Evolutionary conservation across 2,329 filamentous ascomycete genomes (phyloP).

Genomic region (Arthrobotrys sinensis): DNA sequence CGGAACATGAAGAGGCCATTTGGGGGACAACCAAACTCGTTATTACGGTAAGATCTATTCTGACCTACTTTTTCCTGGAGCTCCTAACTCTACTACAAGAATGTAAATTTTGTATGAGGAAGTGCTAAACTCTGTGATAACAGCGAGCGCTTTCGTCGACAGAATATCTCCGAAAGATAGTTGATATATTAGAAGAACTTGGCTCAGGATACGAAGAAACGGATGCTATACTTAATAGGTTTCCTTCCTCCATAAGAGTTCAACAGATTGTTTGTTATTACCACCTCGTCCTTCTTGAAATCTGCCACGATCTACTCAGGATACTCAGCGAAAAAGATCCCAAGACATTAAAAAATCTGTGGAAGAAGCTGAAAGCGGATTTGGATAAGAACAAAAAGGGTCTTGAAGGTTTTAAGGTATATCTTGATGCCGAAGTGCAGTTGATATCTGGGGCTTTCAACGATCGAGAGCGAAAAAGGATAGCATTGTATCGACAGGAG

Average conservation of each 20-base stretch:
- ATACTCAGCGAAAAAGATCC: slow-evolving; percentile 17
- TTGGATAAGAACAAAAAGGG: slow-evolving; percentile 8
- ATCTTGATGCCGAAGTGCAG: slow-evolving; percentile 24
- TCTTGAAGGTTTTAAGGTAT: slow-evolving; percentile 7
- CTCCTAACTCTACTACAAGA: no score
- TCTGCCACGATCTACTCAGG: slow-evolving; percentile 11
- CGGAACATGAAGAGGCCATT: not conserved
- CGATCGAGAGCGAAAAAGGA: not conserved
- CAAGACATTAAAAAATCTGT: not conserved
- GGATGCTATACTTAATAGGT: not conserved
- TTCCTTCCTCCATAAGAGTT: not conserved
- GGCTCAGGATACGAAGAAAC: not conserved
- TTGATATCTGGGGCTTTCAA: slow-evolving; percentile 2
- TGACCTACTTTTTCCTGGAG: no score
- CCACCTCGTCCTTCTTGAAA: slow-evolving; percentile 16
- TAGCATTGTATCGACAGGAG: slow-evolving; percentile 10
- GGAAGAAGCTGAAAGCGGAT: slow-evolving; percentile 20
- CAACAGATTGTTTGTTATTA: slow-evolving; percentile 20
- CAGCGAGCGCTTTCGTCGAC: slow-evolving; percentile 12
- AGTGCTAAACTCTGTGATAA: not conserved
- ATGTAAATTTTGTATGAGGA: no score
- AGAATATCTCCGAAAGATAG: slow-evolving; percentile 6
- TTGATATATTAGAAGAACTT: slow-evolving; percentile 17
- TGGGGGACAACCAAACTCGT: slow-evolving; percentile 22
- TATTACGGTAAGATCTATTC: slow-evolving; percentile 10